Conservation (phyloP, 176 grass and related monocot species). For the Oryza meyeriana region DNA sequence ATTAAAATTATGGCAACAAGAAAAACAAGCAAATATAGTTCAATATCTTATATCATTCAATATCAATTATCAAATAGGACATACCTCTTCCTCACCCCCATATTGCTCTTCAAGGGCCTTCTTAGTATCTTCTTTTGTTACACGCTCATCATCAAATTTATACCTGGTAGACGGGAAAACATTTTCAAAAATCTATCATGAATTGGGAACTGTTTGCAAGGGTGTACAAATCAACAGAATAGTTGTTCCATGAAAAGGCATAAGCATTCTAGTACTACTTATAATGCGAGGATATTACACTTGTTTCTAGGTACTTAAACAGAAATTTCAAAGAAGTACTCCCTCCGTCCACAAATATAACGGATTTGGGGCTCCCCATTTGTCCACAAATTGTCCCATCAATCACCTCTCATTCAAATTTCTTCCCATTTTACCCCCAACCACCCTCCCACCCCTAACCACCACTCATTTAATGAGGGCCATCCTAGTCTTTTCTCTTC, state of each 20-base stretch:
- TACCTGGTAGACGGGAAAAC: conserved; percentile 52
- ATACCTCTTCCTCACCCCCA: conserved; percentile 91
- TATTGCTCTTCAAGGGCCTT: conserved; percentile 95
- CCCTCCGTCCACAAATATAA: no score
- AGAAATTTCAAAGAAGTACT: background rate
- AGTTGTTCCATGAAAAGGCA: background rate
- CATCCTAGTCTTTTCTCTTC: no score
- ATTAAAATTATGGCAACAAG: conserved; percentile 12
- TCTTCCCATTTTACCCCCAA: no score
- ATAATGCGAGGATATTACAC: background rate
- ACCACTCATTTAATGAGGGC: no score
- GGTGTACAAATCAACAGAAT: conserved; percentile 2
- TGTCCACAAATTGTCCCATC: no score
- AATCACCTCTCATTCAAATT: no score
- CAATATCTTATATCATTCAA: conserved; percentile 21
- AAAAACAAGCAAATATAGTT: conserved; percentile 9
- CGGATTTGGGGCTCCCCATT: no score
- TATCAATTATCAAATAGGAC: background rate
- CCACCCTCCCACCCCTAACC: no score
- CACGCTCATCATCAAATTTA: conserved; percentile 95
- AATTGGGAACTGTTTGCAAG: conserved; percentile 1
- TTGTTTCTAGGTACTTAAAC: background rate
- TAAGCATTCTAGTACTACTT: background rate
- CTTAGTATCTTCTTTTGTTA: conserved; percentile 96
- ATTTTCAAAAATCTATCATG: conserved; percentile 3